phyloP scores from a whole-genome alignment of 2,329 filamentous ascomycete genomes.

The Thelonectria rubi region DNA sequence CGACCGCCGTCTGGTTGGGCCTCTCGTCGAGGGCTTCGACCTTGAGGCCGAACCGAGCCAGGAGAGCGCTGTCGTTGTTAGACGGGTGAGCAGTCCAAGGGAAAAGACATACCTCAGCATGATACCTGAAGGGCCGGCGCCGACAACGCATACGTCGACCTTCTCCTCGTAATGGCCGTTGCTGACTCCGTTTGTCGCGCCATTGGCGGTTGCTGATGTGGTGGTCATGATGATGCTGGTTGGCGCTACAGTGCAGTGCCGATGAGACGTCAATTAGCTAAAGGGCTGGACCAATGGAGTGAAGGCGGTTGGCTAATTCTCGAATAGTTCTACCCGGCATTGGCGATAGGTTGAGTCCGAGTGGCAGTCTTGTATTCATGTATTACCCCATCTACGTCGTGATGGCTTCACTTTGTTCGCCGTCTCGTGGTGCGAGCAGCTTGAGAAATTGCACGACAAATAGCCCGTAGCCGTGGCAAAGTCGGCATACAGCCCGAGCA shows the following conservation, averaged over 20 bases:
- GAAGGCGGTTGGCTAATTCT: neutral
- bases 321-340: constrained; percentile 1
- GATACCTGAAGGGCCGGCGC: constrained; percentile 63
- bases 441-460: neutral
- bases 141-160: constrained; percentile 59
- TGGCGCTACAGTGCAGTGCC: neutral
- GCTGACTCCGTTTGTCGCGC: constrained; percentile 19
- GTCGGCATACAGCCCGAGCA: constrained; percentile 6
- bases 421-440: constrained; percentile 7
- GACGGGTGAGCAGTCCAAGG: neutral
- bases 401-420: constrained; percentile 2
- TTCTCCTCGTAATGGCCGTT: constrained; percentile 28
- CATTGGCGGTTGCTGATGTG: constrained; percentile 19
- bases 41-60: constrained; percentile 61
- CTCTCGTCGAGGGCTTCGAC: constrained; percentile 73
- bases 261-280: neutral
- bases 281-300: neutral
- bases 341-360: neutral
- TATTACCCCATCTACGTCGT: constrained; percentile 16
- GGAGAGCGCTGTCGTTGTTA: constrained; percentile 16
- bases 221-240: constrained; percentile 13
- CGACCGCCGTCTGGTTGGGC: constrained; percentile 71
- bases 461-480: neutral
- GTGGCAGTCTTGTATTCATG: constrained; percentile 17
- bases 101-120: constrained; percentile 52